Base-by-base conservation (phyloP, 2,329 filamentous ascomycete species). In the Diatrype stigma region DNA sequence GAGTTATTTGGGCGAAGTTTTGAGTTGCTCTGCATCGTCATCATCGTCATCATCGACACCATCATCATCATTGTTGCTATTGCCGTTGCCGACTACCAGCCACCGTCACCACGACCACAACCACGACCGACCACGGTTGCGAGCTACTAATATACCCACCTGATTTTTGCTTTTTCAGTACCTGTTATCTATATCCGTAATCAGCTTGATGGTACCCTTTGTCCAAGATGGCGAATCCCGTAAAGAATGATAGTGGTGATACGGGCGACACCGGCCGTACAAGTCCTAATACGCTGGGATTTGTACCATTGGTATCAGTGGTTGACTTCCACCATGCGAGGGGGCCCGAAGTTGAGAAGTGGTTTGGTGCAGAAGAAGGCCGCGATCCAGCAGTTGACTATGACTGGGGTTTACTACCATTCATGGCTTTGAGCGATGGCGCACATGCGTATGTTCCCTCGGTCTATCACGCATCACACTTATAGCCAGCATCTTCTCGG, bases 381-480 rank as follows among this genome's bases (percentile, higher is more conserved):
- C 77, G 74, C 52, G 91, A 96, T 70, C 90, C 93, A 11, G 88
- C 88, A 3, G 76, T 73, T 44, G 87, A 92, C 52, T 93, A 95
- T 72, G 90, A 94, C 66, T 99, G 94, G 94, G 80, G 85, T 26
- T 71, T 96, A 60, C 77, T 99, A 55, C 92, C 94, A 0, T 99
- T 99, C 70, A 96, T 97, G 90, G 94, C 94, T 23, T 73, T 99
- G 64, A 94, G 90, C 51, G 94, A 99, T 68, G 94, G 94, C 48
- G 94, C 94, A 49, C 94, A 99, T 76, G 85, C 91, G 85, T 94
- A 78, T 73, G 86, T 77, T 52, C 21, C n/a, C 45, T 47, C 16
- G n/a, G n/a, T 37, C 16, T 37, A 6, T 37, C 7, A 34, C 7
- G 30, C 48, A 51, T 49, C 42, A 32, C 22, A 7, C 6, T 45